phyloP scores from a whole-genome alignment of 2,329 filamentous ascomycete species.

The Xylaria sp. region DNA sequence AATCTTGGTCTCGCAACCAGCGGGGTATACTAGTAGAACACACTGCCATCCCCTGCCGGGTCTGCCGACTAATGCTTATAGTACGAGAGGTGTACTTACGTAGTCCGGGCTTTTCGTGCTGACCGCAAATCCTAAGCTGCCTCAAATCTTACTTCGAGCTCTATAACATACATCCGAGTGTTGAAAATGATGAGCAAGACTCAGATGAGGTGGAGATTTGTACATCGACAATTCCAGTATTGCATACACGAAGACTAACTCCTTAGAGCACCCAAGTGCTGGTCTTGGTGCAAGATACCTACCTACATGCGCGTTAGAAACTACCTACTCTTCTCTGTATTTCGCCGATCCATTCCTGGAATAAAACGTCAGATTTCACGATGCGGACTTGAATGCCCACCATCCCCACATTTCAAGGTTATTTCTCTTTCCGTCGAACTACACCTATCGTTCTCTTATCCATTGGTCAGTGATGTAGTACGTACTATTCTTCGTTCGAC shows the following conservation, averaged over 20 bases:
- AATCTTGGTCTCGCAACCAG: constrained; percentile 3
- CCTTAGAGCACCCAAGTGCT: background rate
- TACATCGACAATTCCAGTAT: background rate
- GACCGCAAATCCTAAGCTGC: background rate
- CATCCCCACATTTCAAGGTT: constrained; percentile 35
- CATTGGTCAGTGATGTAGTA: constrained; percentile 34
- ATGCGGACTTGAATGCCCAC: constrained; percentile 9
- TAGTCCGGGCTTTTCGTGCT: constrained; percentile 5
- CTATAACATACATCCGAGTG: background rate
- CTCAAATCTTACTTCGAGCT: background rate
- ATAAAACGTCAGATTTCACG: constrained; percentile 7
- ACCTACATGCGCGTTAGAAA: background rate
- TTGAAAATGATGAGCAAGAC: background rate
- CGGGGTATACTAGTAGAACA: constrained; percentile 1
- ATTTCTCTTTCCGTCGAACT: constrained; percentile 39
- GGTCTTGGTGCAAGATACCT: background rate
- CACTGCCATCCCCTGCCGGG: background rate
- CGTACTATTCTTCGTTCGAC: constrained; percentile 21
- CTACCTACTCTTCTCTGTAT: background rate
- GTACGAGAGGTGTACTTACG: background rate
- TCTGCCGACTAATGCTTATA: background rate
- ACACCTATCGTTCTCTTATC: constrained; percentile 36
- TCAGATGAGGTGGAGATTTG: background rate
- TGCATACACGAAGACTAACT: background rate
- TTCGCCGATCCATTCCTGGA: background rate